Evolutionary conservation across 352 stramenopile genomes (phyloP), one percentile per base, ranked within the genome.

Genomic region (Pythium aquatile): DNA sequence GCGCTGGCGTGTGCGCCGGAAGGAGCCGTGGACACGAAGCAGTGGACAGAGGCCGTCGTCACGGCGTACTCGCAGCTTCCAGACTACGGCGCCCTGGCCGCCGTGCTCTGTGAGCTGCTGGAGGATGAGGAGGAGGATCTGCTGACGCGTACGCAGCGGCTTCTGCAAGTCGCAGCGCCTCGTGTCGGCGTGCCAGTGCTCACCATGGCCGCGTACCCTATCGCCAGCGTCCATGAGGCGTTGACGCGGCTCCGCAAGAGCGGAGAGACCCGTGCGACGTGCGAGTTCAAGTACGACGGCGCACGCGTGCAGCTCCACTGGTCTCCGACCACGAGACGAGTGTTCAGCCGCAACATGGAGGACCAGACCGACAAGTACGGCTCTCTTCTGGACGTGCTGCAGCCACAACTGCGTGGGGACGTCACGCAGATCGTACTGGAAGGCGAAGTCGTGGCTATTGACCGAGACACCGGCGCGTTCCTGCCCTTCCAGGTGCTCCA

Each of bases 331-430:
- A 55, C 76, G 14, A 37, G 73, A n/a, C 77, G 76, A 35, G 81
- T 94, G 35, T 94, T 94, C 67, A 94, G 85, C 61, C 82, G 85
- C 30, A 94, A 93, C 63, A 89, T 92, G 78, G 85, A 94, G 49
- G 76, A 91, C 56, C 81, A 87, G 35, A 92, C 85, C 2, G 74
- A 79, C 1, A 78, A 87, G 52, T 93, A 88, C 60, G 77, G 72
- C 7, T 81, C 79, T 17, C 62, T 91, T 28, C 58, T 93, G 32
- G 55, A 80, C 5, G 66, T 87, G 1, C 28, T 90, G 13, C 55
- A 74, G 57, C 66, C 65, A 10, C 64, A 79, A 51, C 32, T 86
- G 16, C 35, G 24, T 26, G 47, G 39, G 33, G 55, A 63, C 55
- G 63, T 75, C 9, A 53, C 59, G 17, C 77, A 85, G 13, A 30